Evolutionary conservation across 257 asterid genomes (phyloP).

Genomic region (Leonotis leonurus): DNA sequence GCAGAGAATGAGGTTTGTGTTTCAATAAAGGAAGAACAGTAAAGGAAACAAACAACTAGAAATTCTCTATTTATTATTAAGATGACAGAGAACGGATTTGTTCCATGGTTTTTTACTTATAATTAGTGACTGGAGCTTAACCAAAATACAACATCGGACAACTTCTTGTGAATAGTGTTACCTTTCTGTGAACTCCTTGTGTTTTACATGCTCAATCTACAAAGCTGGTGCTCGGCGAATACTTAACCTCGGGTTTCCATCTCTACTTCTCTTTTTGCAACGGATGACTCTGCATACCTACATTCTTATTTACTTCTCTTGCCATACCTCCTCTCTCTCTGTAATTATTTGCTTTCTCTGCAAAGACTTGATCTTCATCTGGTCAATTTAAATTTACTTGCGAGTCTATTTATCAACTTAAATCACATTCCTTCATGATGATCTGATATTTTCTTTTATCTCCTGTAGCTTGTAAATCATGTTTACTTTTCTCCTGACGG

Average conservation of each 20-base stretch:
- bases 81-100: not conserved
- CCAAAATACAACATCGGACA: not conserved
- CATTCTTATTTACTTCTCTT: not conserved
- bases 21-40: not conserved
- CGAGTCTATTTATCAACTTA: not conserved
- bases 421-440: not conserved
- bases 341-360: not conserved
- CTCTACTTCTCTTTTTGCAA: not conserved
- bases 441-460: not conserved
- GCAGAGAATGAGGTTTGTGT: not conserved
- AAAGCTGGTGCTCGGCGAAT: not conserved
- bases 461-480: constrained; percentile 85
- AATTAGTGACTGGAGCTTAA: not conserved
- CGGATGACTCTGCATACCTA: not conserved
- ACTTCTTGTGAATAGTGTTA: not conserved
- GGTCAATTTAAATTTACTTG: not conserved
- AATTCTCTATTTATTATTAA: not conserved
- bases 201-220: not conserved
- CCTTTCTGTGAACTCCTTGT: not conserved
- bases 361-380: not conserved
- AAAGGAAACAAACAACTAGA: not conserved
- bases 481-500: constrained; percentile 97
- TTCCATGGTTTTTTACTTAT: not conserved
- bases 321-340: not conserved
- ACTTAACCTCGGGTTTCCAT: not conserved